These are phyloP conservation scores for Diaporthe helianthi DNA, from an alignment of 2,329 filamentous ascomycete genomes.

Conservation along the genomic window DNA sequence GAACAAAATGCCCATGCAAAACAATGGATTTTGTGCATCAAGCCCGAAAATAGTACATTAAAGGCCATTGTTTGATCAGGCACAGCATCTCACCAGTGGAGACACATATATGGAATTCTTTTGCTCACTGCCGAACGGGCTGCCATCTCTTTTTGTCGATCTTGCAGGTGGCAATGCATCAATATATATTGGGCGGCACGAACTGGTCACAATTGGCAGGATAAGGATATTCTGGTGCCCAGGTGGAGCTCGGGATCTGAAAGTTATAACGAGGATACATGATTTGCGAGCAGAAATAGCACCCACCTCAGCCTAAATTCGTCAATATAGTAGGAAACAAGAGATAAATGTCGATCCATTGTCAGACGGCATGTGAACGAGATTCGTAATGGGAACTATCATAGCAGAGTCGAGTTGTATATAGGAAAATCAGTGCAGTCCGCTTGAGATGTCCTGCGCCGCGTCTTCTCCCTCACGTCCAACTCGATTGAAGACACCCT, in stretches of 20 bases:
- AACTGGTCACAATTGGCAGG: not conserved
- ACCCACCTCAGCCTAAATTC: conserved; percentile 20
- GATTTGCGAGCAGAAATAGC: conserved; percentile 6
- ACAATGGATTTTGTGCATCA: fast-evolving
- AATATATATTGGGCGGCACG: not conserved
- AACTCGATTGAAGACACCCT: not conserved
- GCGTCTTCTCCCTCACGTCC: not conserved
- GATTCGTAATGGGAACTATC: not conserved
- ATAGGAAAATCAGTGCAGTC: not conserved
- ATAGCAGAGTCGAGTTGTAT: not conserved
- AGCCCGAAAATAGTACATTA: not conserved
- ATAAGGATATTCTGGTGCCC: not conserved
- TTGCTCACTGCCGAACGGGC: not conserved
- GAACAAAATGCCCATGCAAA: not conserved
- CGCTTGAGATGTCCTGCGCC: not conserved
- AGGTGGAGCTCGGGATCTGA: not conserved
- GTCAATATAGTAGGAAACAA: not conserved
- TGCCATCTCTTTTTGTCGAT: not conserved
- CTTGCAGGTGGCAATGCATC: not conserved
- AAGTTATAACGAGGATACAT: not conserved
- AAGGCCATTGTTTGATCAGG: not conserved
- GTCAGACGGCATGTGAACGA: not conserved
- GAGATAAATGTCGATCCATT: not conserved
- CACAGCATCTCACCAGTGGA: too few species aligned
- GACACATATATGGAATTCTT: too few species aligned